These are phyloP conservation scores for Chrysoporthe deuterocubensis DNA, from an alignment of 2,329 filamentous ascomycete genomes.

Conservation along the genomic window DNA sequence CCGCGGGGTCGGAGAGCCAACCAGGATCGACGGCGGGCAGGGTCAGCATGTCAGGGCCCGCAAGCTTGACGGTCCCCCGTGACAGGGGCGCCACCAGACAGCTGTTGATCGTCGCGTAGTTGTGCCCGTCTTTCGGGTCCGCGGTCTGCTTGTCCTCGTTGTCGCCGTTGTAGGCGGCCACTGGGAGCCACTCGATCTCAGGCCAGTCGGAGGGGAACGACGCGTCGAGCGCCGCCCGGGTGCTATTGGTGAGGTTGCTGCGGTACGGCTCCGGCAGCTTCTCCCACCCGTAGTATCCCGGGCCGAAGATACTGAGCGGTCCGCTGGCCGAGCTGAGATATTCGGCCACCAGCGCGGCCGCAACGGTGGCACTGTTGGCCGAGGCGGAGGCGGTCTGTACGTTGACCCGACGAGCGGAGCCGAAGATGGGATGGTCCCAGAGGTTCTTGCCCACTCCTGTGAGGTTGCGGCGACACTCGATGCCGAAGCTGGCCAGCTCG, in stretches of 20 bases:
- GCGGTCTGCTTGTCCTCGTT: constrained; percentile 21
- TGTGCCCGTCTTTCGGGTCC: constrained; percentile 15
- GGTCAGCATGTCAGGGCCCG: constrained; percentile 36
- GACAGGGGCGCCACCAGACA: constrained; percentile 35
- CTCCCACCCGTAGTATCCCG: constrained; percentile 24
- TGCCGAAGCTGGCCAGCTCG: constrained; percentile 36
- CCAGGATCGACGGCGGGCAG: constrained; percentile 44
- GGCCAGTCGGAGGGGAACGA: constrained; percentile 22
- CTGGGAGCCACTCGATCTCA: constrained; percentile 21
- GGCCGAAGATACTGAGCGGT: constrained; percentile 19
- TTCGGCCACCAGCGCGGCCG: neutral
- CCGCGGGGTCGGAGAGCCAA: constrained; percentile 37
- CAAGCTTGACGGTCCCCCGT: constrained; percentile 42
- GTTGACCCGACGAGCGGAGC: constrained; percentile 16
- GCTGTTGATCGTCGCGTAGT: constrained; percentile 18
- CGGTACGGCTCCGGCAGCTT: constrained; percentile 20
- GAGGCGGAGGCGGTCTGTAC: constrained; percentile 15
- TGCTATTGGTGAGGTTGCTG: constrained; percentile 14
- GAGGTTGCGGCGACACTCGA: constrained; percentile 34
- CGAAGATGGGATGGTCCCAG: constrained; percentile 20
- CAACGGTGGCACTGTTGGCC: constrained; percentile 8
- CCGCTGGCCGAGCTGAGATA: constrained; percentile 15
- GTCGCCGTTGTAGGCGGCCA: constrained; percentile 18
- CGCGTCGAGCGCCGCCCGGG: constrained; percentile 14
- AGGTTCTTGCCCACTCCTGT: constrained; percentile 33